These are phyloP conservation scores for Coemansia sp. DNA, from an alignment of 192 early-diverging fungal species.

Conservation along the genomic window DNA sequence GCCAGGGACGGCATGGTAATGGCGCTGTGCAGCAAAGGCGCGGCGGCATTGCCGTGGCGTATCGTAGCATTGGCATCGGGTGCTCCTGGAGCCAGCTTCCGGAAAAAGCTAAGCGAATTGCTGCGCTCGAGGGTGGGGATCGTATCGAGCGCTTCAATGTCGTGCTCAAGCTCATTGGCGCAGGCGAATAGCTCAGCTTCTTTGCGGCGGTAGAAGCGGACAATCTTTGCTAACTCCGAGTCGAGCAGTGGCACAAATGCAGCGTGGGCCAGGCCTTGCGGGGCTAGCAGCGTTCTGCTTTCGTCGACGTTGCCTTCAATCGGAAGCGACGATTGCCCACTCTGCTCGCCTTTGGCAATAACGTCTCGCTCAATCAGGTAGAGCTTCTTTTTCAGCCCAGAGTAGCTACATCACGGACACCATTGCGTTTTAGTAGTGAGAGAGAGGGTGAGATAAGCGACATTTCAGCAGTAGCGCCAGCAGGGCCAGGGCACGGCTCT, in stretches of 20 bases:
- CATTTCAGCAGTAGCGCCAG: no score
- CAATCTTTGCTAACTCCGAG: slow-evolving; percentile 79
- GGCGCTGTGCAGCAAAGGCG: slow-evolving; percentile 8
- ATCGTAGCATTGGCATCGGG: no score
- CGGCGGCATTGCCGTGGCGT: slow-evolving; percentile 2
- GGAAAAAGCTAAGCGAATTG: slow-evolving; percentile 30
- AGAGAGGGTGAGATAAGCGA: not conserved
- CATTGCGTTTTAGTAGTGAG: not conserved
- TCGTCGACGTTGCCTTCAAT: slow-evolving; percentile 9
- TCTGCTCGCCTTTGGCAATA: slow-evolving; percentile 23
- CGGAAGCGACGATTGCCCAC: not conserved
- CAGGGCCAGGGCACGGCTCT: no score
- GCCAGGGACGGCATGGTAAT: slow-evolving; percentile 7
- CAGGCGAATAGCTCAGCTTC: slow-evolving; percentile 71
- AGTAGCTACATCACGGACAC: slow-evolving; percentile 47
- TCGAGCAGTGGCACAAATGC: slow-evolving; percentile 73
- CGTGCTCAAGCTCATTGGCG: slow-evolving; percentile 56
- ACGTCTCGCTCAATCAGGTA: slow-evolving; percentile 70
- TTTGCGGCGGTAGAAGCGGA: slow-evolving; percentile 76
- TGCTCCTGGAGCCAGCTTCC: no score
- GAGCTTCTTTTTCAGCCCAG: slow-evolving; percentile 72
- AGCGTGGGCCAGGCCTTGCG: slow-evolving; percentile 36
- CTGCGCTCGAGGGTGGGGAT: slow-evolving; percentile 20
- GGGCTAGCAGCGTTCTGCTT: slow-evolving; percentile 26
- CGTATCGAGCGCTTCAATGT: slow-evolving; percentile 10